Conservation (phyloP, 2,329 filamentous ascomycete genomes). For the Simplicillium aogashimaense region DNA sequence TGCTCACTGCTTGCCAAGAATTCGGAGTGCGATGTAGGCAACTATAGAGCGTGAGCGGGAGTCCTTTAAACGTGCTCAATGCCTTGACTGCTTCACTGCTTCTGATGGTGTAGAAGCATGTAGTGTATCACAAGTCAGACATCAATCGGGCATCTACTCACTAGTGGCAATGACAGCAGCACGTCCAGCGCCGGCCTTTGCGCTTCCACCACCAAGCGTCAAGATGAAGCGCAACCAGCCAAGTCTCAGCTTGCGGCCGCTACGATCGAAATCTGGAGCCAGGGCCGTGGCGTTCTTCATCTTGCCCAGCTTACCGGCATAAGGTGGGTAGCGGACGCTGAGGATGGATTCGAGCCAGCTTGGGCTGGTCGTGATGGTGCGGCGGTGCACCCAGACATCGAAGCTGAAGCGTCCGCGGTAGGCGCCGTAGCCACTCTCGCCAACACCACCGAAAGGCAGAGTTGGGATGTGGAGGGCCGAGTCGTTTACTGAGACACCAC, state of each 20-base stretch:
- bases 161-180: too few species aligned
- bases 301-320: slow-evolving; percentile 7
- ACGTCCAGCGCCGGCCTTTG: too few species aligned
- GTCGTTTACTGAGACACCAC: slow-evolving; percentile 42
- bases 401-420: slow-evolving; percentile 41
- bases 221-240: too few species aligned
- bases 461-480: slow-evolving; percentile 31
- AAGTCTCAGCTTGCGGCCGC: background rate
- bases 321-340: slow-evolving; percentile 12
- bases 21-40: too few species aligned
- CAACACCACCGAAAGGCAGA: slow-evolving; percentile 39
- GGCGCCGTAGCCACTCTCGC: slow-evolving; percentile 34
- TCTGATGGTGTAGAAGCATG: too few species aligned
- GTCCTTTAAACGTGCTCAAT: too few species aligned
- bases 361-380: slow-evolving; percentile 25
- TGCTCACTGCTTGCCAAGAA: too few species aligned
- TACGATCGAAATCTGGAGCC: background rate
- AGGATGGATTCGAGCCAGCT: slow-evolving; percentile 23
- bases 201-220: too few species aligned
- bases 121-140: too few species aligned
- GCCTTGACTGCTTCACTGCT: too few species aligned
- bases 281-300: background rate
- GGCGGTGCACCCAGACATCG: slow-evolving; percentile 29
- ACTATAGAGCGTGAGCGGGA: too few species aligned
- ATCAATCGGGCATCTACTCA: too few species aligned